phyloP scores from a whole-genome alignment of 1,284 basidiomycete genomes.

The Bondarzewia mesenterica region DNA sequence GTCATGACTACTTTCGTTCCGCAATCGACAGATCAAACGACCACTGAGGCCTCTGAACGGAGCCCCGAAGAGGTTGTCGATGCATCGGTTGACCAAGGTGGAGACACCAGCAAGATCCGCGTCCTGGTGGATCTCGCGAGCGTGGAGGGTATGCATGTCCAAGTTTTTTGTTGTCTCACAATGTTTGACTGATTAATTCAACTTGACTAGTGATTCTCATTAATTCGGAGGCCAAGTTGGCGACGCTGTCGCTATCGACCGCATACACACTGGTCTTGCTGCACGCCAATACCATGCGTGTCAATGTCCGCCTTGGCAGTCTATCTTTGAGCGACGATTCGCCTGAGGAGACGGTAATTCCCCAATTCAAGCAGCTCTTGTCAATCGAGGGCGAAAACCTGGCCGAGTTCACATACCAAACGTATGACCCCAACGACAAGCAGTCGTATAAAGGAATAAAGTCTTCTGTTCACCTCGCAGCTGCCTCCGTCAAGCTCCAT shows the following conservation, averaged over 20 bases:
- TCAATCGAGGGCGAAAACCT: constrained; percentile 95
- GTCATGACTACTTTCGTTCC: constrained; percentile 95
- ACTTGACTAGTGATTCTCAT: constrained; percentile 65
- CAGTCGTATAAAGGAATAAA: constrained; percentile 77
- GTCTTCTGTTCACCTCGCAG: constrained; percentile 77
- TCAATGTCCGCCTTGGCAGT: constrained; percentile 83
- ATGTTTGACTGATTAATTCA: too few species aligned
- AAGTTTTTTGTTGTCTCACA: too few species aligned
- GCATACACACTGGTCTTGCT: constrained; percentile 84
- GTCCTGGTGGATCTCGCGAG: constrained; percentile 84
- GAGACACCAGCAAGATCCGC: constrained; percentile 50
- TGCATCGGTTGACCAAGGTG: constrained; percentile 4
- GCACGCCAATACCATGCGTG: constrained; percentile 66
- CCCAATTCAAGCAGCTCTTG: constrained; percentile 82
- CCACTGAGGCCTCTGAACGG: constrained; percentile 5
- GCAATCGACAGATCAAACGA: constrained; percentile 16
- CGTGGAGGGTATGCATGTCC: constrained; percentile 55
- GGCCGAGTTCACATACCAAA: constrained; percentile 94
- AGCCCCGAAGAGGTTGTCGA: constrained; percentile 7
- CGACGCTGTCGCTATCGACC: constrained; percentile 87
- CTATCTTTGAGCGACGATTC: constrained; percentile 83
- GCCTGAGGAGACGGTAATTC: constrained; percentile 38
- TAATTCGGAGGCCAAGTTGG: constrained; percentile 67
- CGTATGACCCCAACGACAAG: constrained; percentile 66
- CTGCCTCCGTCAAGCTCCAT: constrained; percentile 89